Percentiles rank a stretch among this genome's conserved stretches.
Conservation (phyloP, 441 rosid genomes). For the Melastoma candidum region DNA sequence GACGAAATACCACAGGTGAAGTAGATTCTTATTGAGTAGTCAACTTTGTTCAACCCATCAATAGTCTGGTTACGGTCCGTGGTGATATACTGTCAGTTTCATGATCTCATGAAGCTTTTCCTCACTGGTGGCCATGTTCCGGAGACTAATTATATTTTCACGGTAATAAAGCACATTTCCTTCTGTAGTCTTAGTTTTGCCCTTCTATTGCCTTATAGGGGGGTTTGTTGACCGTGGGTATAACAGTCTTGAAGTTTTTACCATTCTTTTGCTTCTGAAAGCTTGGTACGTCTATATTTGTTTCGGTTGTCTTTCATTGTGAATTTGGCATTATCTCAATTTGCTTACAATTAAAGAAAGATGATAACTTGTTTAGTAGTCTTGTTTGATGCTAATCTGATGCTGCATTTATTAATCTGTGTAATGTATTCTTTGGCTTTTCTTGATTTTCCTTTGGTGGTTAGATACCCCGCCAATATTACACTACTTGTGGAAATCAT, state of each 20-base stretch:
- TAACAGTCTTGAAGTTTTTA: slow-evolving; percentile 98
- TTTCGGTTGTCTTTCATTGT: not conserved
- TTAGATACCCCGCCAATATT: slow-evolving; percentile 90
- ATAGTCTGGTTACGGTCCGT: slow-evolving; percentile 98
- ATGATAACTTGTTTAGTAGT: too few relatives aligned
- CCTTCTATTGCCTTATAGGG: slow-evolving; percentile 44
- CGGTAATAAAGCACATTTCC: slow-evolving; percentile 34
- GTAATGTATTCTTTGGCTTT: too few relatives aligned
- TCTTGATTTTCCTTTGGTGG: slow-evolving; percentile 7
- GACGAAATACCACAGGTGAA: slow-evolving; percentile 47
- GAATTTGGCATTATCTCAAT: too few relatives aligned
- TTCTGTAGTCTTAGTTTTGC: not conserved
- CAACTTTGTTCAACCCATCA: slow-evolving; percentile 92
- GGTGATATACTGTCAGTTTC: slow-evolving; percentile 99
- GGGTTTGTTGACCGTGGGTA: slow-evolving; percentile 99
- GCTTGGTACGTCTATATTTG: slow-evolving; percentile 48
- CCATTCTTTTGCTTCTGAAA: slow-evolving; percentile 97
- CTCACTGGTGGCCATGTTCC: slow-evolving; percentile 99
- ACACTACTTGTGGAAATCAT: slow-evolving; percentile 97
- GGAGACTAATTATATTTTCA: slow-evolving; percentile 95
- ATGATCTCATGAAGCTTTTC: slow-evolving; percentile 97
- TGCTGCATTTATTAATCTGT: too few relatives aligned
- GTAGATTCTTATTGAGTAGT: slow-evolving; percentile 93
- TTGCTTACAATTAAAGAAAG: too few relatives aligned
- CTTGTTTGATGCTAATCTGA: too few relatives aligned